Conservation (phyloP, 345 rosid genomes). For the Triadica sebifera region DNA sequence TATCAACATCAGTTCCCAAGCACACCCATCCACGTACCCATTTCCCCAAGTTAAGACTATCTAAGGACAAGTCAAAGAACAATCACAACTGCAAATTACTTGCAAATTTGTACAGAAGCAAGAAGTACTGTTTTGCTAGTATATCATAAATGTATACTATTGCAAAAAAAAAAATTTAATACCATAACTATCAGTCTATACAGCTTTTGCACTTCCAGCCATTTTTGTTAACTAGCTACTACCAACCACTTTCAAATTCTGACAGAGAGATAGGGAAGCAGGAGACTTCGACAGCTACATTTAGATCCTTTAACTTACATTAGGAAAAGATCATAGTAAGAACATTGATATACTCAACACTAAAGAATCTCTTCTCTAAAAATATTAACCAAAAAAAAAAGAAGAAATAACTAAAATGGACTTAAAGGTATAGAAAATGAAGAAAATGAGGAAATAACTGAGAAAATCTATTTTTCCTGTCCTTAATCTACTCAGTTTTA, state of each 20-base stretch:
- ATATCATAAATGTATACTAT: background rate
- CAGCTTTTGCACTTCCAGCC: background rate
- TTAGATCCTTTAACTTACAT: background rate
- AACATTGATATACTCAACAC: background rate
- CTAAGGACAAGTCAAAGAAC: background rate
- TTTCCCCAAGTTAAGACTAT: background rate
- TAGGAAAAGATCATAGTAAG: background rate
- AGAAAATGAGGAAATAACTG: background rate
- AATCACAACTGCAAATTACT: background rate
- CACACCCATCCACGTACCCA: background rate
- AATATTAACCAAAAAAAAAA: background rate
- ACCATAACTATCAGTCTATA: background rate
- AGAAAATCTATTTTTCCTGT: background rate
- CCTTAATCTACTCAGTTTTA: background rate
- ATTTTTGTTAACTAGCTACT: background rate
- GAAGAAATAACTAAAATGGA: background rate
- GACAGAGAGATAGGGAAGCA: background rate
- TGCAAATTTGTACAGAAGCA: background rate
- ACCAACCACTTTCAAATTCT: background rate
- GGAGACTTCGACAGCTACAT: background rate
- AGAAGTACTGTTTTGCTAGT: background rate
- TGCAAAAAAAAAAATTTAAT: background rate
- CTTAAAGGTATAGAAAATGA: background rate
- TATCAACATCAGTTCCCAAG: background rate
- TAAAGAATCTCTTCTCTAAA: background rate